Evolutionary conservation across 345 rosid species (phyloP), one percentile per base, ranked within the genome.

Genomic region (Lumnitzera littorea): DNA sequence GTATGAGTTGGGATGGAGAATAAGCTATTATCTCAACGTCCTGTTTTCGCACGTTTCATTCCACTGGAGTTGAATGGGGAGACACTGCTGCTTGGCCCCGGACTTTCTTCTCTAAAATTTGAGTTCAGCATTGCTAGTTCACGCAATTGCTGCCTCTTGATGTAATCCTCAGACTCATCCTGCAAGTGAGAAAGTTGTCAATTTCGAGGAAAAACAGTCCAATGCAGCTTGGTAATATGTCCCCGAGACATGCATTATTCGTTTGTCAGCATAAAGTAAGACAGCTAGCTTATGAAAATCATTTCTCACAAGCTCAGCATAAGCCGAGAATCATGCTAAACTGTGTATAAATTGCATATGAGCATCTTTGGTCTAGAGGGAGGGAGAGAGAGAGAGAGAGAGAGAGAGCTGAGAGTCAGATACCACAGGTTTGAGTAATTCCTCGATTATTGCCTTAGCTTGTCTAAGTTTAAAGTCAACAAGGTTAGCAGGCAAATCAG

Each of bases 141-240:
- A 24, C 96, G 89, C 72, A 94, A 51, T 70, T 94, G 99, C 74
- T 94, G 99, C 78, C 96, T 88, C 85, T 90, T 90, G 46, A 90
- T 88, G 76, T 70, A 83, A 65, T 94, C 99, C 64, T 94, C 92
- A 0, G 99, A 88, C 71, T 94, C 99, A 50, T 94, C 99, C 99
- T 94, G 85, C 76, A 60, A 14, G 43, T 20, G 1, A 48, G 27
- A 43, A 31, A 24, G 31, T 67, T 3, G 29, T 14, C 36, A 58
- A 13, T 20, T 23, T 4, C 10, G 15, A 16, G 17, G 24, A 29
- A 53, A 51, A 53, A 52, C 24, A 24, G 46, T 50, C 23, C 12
- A 55, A 46, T 25, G 0, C 55, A 46, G 24, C 61, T 57, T 51
- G 36, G 12, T 53, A 12, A 58, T 16, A 58, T 52, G 13, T 36